Percentiles rank a stretch among this genome's conserved stretches.
These are phyloP conservation scores for Solanum hybrid DNA, from an alignment of 305 asterid species.

Conservation along the genomic window DNA sequence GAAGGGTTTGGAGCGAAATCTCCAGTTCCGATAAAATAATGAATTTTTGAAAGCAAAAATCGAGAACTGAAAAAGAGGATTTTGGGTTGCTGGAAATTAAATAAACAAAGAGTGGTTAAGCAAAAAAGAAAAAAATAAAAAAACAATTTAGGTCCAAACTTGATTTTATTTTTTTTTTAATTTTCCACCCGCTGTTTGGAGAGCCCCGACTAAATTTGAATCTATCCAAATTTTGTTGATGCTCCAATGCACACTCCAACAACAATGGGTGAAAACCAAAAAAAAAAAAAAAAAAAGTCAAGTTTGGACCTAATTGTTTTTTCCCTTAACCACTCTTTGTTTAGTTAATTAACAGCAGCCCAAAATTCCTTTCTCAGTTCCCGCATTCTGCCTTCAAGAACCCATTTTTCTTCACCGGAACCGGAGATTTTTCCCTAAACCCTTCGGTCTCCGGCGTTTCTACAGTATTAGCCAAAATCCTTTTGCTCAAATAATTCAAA, in stretches of 20 bases:
- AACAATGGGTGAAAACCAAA: no score
- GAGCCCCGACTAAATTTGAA: no score
- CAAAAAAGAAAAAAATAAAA: no score
- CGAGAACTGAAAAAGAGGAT: background rate
- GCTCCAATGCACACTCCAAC: no score
- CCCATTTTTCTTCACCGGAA: background rate
- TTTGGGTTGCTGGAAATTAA: background rate
- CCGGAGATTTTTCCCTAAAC: background rate
- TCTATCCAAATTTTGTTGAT: no score
- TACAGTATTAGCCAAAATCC: background rate
- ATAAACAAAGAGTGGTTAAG: no score
- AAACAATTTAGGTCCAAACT: no score
- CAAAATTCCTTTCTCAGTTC: background rate
- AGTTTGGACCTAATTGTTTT: background rate
- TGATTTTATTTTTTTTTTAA: no score
- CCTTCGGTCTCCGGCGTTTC: background rate
- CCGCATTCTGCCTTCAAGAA: background rate
- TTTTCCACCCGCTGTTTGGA: no score
- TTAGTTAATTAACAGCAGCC: background rate
- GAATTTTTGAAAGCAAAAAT: background rate
- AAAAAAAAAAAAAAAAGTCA: no score
- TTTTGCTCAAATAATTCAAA: background rate
- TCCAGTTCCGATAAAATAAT: background rate
- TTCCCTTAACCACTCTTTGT: background rate
- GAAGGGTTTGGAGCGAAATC: background rate